Evolutionary conservation across 805 yeast genomes (phyloP), one percentile per base, ranked within the genome.

Genomic region (Yamadazyma nakazawae): DNA sequence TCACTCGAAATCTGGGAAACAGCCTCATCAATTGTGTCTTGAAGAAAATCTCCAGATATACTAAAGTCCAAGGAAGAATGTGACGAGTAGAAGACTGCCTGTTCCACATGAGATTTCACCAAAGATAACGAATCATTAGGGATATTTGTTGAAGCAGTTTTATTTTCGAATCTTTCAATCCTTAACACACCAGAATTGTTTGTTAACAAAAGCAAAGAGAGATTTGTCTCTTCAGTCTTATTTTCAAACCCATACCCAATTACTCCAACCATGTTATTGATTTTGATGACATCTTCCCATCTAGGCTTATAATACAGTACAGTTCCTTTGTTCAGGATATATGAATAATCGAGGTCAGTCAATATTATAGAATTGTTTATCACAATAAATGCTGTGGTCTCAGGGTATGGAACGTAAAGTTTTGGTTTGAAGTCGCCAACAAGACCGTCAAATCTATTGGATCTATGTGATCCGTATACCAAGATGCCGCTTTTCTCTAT

Each of bases 231-330:
- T 12, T 48, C 43, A 12, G 64, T 49, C 39, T 60, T 50, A 50
- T 70, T 62, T 57, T 82, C 86, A 49, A 68, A 68, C 1, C 88
- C 88, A 47, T 70, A 63, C 0, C 91, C 90, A 31, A 84, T 65
- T 16, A 88, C 67, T 0, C 70, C 60, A 5, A 82, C 73, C 14
- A 74, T 71, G 1, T 72, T 49, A 49, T 79, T 80, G 52, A 91
- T 76, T 5, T 74, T 66, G 11, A 91, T 71, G 11, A 80, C 69
- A 60, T 92, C 97, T 62, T 90, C 96, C 96, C 96, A 91, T 55
- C 83, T 76, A 3, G 79, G 74, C 41, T 59, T 62, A 49, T 68
- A 62, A 51, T 66, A 69, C 38, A 55, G 58, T 18, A 53, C 53
- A 2, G 63, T 43, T 25, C 55, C 55, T 17, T 50, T 37, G 0